These are phyloP conservation scores for Ceratobasidium theobromae DNA, from an alignment of 1,284 basidiomycete genomes.

Conservation along the genomic window DNA sequence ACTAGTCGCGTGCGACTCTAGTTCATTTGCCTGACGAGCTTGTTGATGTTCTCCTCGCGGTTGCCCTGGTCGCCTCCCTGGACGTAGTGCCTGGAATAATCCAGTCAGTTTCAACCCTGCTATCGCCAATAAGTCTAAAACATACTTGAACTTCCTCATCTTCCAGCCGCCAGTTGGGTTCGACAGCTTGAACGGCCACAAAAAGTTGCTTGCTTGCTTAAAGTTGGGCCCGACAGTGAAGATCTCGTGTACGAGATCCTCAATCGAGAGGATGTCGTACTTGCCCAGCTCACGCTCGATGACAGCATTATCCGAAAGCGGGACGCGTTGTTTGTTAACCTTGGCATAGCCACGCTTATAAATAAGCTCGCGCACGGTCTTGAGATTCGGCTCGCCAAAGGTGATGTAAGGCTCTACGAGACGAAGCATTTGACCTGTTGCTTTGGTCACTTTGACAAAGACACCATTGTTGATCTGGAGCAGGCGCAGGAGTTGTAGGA, in stretches of 20 bases:
- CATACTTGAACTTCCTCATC: slow-evolving; percentile 86
- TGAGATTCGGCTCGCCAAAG: slow-evolving; percentile 95
- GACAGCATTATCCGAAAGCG: slow-evolving; percentile 90
- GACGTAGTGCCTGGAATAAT: slow-evolving; percentile 60
- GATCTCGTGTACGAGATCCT: slow-evolving; percentile 99
- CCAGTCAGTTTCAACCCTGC: background rate
- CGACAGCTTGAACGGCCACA: slow-evolving; percentile 99
- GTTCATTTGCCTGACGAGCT: slow-evolving; percentile 97
- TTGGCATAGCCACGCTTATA: slow-evolving; percentile 99
- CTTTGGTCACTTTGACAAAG: slow-evolving; percentile 96
- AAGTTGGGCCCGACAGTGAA: slow-evolving; percentile 96
- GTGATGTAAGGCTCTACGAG: slow-evolving; percentile 97
- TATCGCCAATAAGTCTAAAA: slow-evolving; percentile 37
- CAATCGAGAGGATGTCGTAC: slow-evolving; percentile 95
- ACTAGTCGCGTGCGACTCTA: slow-evolving; percentile 44
- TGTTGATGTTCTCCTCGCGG: slow-evolving; percentile 95
- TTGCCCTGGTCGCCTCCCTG: slow-evolving; percentile 96
- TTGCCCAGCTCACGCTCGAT: slow-evolving; percentile 93
- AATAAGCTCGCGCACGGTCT: slow-evolving; percentile 94
- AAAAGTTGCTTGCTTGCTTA: slow-evolving; percentile 92
- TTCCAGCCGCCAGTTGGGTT: slow-evolving; percentile 99
- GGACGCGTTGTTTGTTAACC: slow-evolving; percentile 96
- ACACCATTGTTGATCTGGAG: slow-evolving; percentile 99
- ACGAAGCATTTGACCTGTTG: slow-evolving; percentile 97
- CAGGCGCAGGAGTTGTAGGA: slow-evolving; percentile 96